phyloP scores from a whole-genome alignment of 495 filamentous ascomycete genomes.

The Penicillium psychrofluorescens region DNA sequence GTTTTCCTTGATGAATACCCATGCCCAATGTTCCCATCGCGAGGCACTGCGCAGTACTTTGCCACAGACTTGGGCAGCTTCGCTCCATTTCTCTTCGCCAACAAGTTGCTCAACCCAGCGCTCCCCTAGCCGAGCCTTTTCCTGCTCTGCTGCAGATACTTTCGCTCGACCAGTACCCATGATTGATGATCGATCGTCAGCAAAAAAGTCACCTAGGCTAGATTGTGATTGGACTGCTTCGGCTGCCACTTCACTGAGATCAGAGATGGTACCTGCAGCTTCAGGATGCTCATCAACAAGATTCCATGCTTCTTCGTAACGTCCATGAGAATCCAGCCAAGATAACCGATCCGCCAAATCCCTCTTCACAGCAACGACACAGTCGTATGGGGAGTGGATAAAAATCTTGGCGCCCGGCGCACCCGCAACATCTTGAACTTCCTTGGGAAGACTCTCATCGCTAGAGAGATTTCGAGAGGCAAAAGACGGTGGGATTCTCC shows the following conservation, averaged over 20 bases:
- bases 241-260: slow-evolving; percentile 48
- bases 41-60: slow-evolving; percentile 71
- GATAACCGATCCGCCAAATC: slow-evolving; percentile 76
- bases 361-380: slow-evolving; percentile 76
- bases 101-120: slow-evolving; percentile 85
- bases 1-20: slow-evolving; percentile 74
- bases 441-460: slow-evolving; percentile 28
- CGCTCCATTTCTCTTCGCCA: slow-evolving; percentile 60
- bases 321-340: slow-evolving; percentile 73
- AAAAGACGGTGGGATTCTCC: slow-evolving; percentile 34
- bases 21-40: slow-evolving; percentile 93
- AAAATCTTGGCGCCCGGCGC: slow-evolving; percentile 84
- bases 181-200: slow-evolving; percentile 63
- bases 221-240: slow-evolving; percentile 44
- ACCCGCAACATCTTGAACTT: slow-evolving; percentile 35
- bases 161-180: slow-evolving; percentile 30
- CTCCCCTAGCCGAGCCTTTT: slow-evolving; percentile 88
- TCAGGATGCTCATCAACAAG: slow-evolving; percentile 75
- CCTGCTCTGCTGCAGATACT: slow-evolving; percentile 66
- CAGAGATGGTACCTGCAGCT: slow-evolving; percentile 26
- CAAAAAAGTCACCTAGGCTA: slow-evolving; percentile 68
- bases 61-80: slow-evolving; percentile 69
- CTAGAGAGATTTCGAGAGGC: slow-evolving; percentile 24
- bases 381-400: slow-evolving; percentile 94
- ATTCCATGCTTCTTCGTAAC: slow-evolving; percentile 81